Percentiles rank a stretch among this genome's conserved stretches.
phyloP scores from a whole-genome alignment of 2,329 filamentous ascomycete species.

The Fusarium sp. region DNA sequence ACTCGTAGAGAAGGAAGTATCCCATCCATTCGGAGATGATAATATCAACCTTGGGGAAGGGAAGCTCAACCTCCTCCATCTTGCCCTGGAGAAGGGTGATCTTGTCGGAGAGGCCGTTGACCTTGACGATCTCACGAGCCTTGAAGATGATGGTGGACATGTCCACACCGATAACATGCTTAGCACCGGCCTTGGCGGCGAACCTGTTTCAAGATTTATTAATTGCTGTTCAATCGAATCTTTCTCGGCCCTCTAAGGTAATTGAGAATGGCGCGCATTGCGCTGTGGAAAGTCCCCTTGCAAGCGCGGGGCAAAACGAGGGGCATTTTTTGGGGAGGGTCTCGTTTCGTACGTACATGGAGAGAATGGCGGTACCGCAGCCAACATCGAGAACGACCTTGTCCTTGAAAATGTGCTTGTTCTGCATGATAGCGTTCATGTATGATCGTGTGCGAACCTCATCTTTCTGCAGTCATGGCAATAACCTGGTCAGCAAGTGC shows the following conservation, averaged over 20 bases:
- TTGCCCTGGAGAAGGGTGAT: constrained; percentile 98
- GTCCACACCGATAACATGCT: constrained; percentile 98
- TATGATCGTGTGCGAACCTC: constrained; percentile 97
- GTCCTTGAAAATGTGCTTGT: constrained; percentile 90
- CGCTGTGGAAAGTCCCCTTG: constrained; percentile 9
- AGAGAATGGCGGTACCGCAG: constrained; percentile 97
- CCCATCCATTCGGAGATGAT: constrained; percentile 99
- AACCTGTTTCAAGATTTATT: constrained; percentile 73
- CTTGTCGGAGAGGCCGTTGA: constrained; percentile 93
- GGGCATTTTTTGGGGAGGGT: constrained; percentile 19
- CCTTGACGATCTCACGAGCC: constrained; percentile 92
- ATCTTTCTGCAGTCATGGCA: constrained; percentile 78
- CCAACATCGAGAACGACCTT: constrained; percentile 93
- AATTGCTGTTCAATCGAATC: constrained; percentile 16
- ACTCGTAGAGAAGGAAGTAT: constrained; percentile 98
- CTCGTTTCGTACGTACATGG: constrained; percentile 77
- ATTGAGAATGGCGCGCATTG: constrained; percentile 4
- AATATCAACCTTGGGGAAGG: constrained; percentile 96
- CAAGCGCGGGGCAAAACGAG: constrained; percentile 37
- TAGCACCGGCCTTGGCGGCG: constrained; percentile 93
- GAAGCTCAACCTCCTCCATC: constrained; percentile 98
- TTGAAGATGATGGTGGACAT: constrained; percentile 99
- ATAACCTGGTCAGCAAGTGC: constrained; percentile 39
- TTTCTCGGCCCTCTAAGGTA: background rate
- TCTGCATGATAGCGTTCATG: constrained; percentile 97